A percentile compares a stretch with the other conserved stretches of the same genome.
phyloP scores from a whole-genome alignment of 768 basidiomycete genomes.

The Pisolithus marmoratus region DNA sequence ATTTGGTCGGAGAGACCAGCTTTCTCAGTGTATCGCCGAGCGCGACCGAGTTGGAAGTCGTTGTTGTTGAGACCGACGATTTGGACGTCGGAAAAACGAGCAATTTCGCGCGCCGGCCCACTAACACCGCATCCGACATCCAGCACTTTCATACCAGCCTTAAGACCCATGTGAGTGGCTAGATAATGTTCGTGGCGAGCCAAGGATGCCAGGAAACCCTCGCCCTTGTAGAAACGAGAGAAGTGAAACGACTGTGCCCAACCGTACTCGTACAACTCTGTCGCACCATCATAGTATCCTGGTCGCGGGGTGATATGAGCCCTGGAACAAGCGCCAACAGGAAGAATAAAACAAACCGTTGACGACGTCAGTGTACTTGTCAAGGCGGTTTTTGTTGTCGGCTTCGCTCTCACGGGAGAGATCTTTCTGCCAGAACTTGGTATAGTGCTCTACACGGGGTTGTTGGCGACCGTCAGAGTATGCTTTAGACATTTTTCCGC shows the following conservation, averaged over 20 bases:
- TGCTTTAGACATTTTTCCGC: constrained; percentile 14
- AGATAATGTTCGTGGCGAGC: constrained; percentile 98
- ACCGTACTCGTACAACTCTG: constrained; percentile 91
- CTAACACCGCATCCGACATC: constrained; percentile 99
- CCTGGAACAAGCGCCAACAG: neutral
- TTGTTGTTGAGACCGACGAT: constrained; percentile 94
- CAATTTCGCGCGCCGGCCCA: constrained; percentile 94
- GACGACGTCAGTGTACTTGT: constrained; percentile 87
- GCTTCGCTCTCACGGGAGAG: constrained; percentile 49
- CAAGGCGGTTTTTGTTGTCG: constrained; percentile 68
- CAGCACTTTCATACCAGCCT: constrained; percentile 90
- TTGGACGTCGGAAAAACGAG: constrained; percentile 78
- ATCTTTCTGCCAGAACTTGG: constrained; percentile 89
- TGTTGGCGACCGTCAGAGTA: constrained; percentile 54
- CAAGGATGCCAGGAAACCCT: no score
- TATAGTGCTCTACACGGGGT: constrained; percentile 77
- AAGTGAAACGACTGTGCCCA: constrained; percentile 94
- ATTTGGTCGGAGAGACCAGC: constrained; percentile 75
- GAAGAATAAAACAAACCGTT: constrained; percentile 53
- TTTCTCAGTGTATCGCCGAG: constrained; percentile 70
- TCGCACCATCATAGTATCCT: constrained; percentile 98
- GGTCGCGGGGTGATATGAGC: neutral
- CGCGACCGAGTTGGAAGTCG: constrained; percentile 85
- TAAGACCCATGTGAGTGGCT: constrained; percentile 75
- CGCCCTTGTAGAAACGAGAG: constrained; percentile 95